Conservation (phyloP, 78 protist species). For the Planoprotostelium fungivorum region DNA sequence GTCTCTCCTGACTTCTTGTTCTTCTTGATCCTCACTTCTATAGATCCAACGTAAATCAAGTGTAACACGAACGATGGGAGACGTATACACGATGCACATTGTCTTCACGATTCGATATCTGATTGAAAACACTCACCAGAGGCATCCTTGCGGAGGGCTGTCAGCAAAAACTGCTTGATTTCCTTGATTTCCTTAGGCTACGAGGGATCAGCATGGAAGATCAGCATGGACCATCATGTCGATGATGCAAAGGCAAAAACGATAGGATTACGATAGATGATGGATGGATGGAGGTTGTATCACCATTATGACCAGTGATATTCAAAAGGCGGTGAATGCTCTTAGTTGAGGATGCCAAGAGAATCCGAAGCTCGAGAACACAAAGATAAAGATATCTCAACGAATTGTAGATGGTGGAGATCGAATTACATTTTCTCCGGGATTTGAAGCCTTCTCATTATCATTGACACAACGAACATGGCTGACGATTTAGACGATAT, state of each 20-base stretch:
- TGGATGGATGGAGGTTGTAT: not conserved
- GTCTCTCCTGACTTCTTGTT: slow-evolving; percentile 48
- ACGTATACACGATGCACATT: not conserved
- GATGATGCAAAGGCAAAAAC: not conserved
- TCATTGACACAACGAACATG: not conserved
- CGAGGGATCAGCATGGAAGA: not conserved
- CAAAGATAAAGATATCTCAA: not conserved
- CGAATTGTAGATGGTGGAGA: too few relatives aligned
- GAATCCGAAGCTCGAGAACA: not conserved
- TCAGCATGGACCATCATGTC: not conserved
- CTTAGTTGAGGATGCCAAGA: not conserved
- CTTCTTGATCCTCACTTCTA: slow-evolving; percentile 88
- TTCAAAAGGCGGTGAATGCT: not conserved
- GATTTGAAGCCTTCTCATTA: too few relatives aligned
- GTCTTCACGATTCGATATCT: not conserved
- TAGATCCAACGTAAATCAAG: not conserved
- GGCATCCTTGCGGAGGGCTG: slow-evolving; percentile 91
- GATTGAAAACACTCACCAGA: slow-evolving; percentile 1
- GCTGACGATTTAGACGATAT: not conserved
- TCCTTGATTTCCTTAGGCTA: slow-evolving; percentile 94
- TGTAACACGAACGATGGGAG: not conserved
- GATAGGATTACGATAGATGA: not conserved
- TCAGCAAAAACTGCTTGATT: slow-evolving; percentile 91
- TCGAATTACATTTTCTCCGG: too few relatives aligned
- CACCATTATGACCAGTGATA: not conserved